These are phyloP conservation scores for Achlya hypogyna DNA, from an alignment of 352 stramenopile genomes.

Conservation along the genomic window DNA sequence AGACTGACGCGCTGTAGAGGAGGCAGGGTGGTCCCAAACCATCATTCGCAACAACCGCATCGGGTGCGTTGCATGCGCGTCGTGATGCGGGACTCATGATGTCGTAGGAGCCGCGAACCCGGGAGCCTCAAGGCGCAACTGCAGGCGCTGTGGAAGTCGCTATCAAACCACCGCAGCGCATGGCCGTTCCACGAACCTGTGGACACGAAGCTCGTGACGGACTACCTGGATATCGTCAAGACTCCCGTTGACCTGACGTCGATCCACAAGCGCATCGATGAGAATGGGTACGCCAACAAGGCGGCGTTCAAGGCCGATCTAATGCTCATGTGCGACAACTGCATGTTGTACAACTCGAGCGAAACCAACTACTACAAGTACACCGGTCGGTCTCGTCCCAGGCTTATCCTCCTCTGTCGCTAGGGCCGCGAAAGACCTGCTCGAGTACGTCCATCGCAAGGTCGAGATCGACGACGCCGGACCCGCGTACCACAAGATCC, in stretches of 20 bases:
- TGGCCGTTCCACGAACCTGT: constrained; percentile 98
- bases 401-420: background rate
- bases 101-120: constrained; percentile 52
- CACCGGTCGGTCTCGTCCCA: background rate
- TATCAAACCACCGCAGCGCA: constrained; percentile 91
- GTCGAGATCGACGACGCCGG: constrained; percentile 33
- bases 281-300: constrained; percentile 85
- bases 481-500: background rate
- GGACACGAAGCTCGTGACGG: constrained; percentile 88
- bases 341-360: constrained; percentile 94
- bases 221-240: constrained; percentile 97
- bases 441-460: constrained; percentile 62
- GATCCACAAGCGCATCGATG: constrained; percentile 77
- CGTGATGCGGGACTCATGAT: background rate
- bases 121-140: constrained; percentile 82
- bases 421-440: constrained; percentile 67
- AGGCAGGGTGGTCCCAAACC: constrained; percentile 76
- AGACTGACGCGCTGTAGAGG: constrained; percentile 34
- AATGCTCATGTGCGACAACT: constrained; percentile 96
- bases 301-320: constrained; percentile 90
- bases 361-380: constrained; percentile 96
- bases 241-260: constrained; percentile 88
- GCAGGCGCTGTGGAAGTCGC: constrained; percentile 77
- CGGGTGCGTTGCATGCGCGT: constrained; percentile 31
- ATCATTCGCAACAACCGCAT: constrained; percentile 81